A percentile compares a stretch with the other conserved stretches of the same genome.
phyloP scores from a whole-genome alignment of 352 stramenopile species.

The Phytophthora megakarya region DNA sequence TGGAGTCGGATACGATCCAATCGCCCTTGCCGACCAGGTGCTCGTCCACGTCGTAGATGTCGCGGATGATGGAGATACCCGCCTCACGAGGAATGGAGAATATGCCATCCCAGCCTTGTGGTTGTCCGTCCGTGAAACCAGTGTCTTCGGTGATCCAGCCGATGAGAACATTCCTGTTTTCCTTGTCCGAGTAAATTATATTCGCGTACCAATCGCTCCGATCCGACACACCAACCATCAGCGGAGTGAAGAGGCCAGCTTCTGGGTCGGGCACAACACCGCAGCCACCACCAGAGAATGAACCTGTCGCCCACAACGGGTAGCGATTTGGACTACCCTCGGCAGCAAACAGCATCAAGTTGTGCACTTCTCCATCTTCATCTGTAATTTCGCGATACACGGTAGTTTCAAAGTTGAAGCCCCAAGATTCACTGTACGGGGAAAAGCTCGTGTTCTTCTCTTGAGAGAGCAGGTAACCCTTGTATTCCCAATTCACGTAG shows the following conservation, averaged over 20 bases:
- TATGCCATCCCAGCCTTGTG: slow-evolving; percentile 73
- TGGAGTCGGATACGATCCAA: slow-evolving; percentile 57
- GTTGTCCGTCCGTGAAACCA: slow-evolving; percentile 44
- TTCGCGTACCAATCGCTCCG: slow-evolving; percentile 74
- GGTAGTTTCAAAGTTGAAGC: slow-evolving; percentile 71
- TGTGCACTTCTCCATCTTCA: slow-evolving; percentile 59
- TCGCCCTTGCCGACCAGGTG: slow-evolving; percentile 53
- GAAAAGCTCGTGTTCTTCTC: slow-evolving; percentile 73
- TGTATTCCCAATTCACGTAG: slow-evolving; percentile 69
- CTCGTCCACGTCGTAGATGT: slow-evolving; percentile 59
- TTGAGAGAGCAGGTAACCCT: slow-evolving; percentile 58
- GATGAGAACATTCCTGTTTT: slow-evolving; percentile 60
- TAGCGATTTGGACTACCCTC: slow-evolving; percentile 57
- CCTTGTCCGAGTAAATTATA: slow-evolving; percentile 64
- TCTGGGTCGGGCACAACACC: slow-evolving; percentile 30
- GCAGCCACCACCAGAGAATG: slow-evolving; percentile 30
- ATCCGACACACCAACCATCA: slow-evolving; percentile 67
- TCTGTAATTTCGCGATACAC: slow-evolving; percentile 65
- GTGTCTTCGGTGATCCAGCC: slow-evolving; percentile 72
- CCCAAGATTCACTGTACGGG: slow-evolving; percentile 56
- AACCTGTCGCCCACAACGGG: slow-evolving; percentile 68
- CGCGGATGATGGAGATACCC: slow-evolving; percentile 51
- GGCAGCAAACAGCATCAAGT: slow-evolving; percentile 69
- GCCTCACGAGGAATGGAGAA: slow-evolving; percentile 61
- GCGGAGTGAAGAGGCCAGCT: slow-evolving; percentile 47